Base-by-base conservation (phyloP, 495 filamentous ascomycete species). In the Cairneyella variabilis region DNA sequence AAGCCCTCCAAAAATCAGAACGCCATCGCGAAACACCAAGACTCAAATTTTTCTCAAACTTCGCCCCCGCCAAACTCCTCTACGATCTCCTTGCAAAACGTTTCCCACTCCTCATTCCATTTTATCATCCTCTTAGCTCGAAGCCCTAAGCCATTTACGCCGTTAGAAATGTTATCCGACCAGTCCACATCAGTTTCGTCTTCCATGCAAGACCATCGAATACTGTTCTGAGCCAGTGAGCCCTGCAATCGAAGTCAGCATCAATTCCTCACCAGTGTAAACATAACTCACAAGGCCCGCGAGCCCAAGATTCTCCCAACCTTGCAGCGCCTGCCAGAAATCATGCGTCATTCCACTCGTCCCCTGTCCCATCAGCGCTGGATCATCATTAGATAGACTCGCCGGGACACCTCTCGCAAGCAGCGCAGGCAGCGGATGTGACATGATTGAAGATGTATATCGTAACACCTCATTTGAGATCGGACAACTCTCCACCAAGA, bases 1-100 rank as follows among this genome's bases (percentile, higher is more conserved):
- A 16, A n/a, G 26, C 9, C 21, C 14, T 12, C 1, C 9, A 23
- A 1, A 12, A 9, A 10, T 23, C 5, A 44, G 39, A 44, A 44
- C 41, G 20, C 41, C 39, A 20, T 20, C 10, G 21, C 8, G 8
- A 23, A 2, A 23, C 2, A 44, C 16, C 9, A 6, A 10, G 5
- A 44, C 1, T 16, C 9, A 3, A 26, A 25, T 10, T 4, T 32
- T 32, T 32, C 28, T 26, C 40, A 43, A 6, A 22, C 4, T 2
- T 5, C 3, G 18, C 8, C 23, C 41, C 12, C 23, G 16, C 84
- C 85, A 75, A 82, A 95, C 66, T 92, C 86, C 48, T 78, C 68
- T 10, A 95, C 85, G 44, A 97, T 70, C 91, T 90, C 96, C 48
- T 86, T 74, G 66, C 91, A 97, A 64, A 93, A 97, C 50, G 74